Conservation (phyloP, 345 rosid species). For the Citrus glauca region DNA sequence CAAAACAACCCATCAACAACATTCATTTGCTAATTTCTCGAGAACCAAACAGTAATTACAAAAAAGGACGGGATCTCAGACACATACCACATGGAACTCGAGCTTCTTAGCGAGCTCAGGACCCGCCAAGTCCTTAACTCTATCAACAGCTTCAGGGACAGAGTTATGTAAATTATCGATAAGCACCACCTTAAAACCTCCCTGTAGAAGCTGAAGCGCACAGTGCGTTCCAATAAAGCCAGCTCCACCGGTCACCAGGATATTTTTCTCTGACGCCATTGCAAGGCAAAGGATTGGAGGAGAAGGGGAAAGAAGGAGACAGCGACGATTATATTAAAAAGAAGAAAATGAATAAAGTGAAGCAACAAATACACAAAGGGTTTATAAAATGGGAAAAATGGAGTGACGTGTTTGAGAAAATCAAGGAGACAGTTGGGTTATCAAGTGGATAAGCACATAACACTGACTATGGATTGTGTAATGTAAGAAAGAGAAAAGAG, state of each 20-base stretch:
- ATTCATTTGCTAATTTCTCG: background rate
- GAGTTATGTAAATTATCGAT: slow-evolving; percentile 91
- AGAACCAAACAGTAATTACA: background rate
- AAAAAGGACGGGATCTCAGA: background rate
- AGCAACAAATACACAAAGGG: background rate
- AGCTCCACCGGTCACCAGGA: slow-evolving; percentile 96
- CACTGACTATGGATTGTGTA: background rate
- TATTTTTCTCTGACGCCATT: slow-evolving; percentile 43
- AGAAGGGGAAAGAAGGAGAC: background rate
- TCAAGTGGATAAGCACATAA: slow-evolving; percentile 33
- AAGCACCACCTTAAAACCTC: slow-evolving; percentile 72
- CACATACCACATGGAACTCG: slow-evolving; percentile 63
- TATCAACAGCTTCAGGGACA: slow-evolving; percentile 66
- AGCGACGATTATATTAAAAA: no score
- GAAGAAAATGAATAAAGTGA: background rate
- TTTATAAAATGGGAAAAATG: background rate
- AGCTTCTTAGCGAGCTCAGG: slow-evolving; percentile 67
- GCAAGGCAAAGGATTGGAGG: background rate
- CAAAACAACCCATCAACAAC: slow-evolving; percentile 3
- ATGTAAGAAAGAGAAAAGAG: background rate
- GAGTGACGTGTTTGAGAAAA: slow-evolving; percentile 23
- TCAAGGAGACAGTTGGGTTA: slow-evolving; percentile 27
- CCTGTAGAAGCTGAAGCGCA: slow-evolving; percentile 75
- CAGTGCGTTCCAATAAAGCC: slow-evolving; percentile 96
- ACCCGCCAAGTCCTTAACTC: slow-evolving; percentile 77